A percentile compares a stretch with the other conserved stretches of the same genome.
These are phyloP conservation scores for Thielaviopsis cerberus DNA, from an alignment of 2,329 filamentous ascomycete species.

Conservation along the genomic window DNA sequence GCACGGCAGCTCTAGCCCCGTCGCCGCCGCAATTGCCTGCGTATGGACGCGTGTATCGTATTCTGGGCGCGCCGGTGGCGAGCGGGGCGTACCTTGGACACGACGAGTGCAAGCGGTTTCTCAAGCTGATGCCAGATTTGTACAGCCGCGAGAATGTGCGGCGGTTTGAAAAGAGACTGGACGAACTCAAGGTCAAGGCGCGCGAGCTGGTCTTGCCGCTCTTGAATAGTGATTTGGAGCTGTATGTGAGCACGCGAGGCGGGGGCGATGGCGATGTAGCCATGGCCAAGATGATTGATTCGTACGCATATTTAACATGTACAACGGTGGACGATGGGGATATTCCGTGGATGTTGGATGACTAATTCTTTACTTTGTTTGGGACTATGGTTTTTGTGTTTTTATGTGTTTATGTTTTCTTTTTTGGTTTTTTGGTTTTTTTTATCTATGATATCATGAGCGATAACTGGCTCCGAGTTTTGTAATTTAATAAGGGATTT, in stretches of 20 bases:
- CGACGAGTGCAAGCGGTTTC: conserved; percentile 78
- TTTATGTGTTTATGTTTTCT: conserved; percentile 7
- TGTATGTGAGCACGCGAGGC: conserved; percentile 42
- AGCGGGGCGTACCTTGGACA: conserved; percentile 52
- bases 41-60: conserved; percentile 53
- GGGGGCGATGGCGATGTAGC: conserved; percentile 16
- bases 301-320: conserved; percentile 33
- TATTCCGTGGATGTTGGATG: conserved; percentile 29
- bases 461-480: neutral
- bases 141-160: conserved; percentile 76
- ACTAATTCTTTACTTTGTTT: conserved; percentile 4
- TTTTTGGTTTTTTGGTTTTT: conserved; percentile 1
- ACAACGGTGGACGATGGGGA: conserved; percentile 29
- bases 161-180: conserved; percentile 68
- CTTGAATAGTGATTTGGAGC: conserved; percentile 68
- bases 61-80: conserved; percentile 43
- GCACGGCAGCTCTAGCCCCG: conserved; percentile 12
- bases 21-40: conserved; percentile 31
- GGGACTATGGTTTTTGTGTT: too few species aligned
- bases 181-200: conserved; percentile 73
- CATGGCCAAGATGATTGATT: conserved; percentile 22
- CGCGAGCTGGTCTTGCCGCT: conserved; percentile 67
- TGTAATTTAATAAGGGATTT: neutral
- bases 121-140: conserved; percentile 64
- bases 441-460: conserved; percentile 5